Evolutionary conservation across 2,329 filamentous ascomycete species (phyloP).

Genomic region (Cercospora brassicicola): DNA sequence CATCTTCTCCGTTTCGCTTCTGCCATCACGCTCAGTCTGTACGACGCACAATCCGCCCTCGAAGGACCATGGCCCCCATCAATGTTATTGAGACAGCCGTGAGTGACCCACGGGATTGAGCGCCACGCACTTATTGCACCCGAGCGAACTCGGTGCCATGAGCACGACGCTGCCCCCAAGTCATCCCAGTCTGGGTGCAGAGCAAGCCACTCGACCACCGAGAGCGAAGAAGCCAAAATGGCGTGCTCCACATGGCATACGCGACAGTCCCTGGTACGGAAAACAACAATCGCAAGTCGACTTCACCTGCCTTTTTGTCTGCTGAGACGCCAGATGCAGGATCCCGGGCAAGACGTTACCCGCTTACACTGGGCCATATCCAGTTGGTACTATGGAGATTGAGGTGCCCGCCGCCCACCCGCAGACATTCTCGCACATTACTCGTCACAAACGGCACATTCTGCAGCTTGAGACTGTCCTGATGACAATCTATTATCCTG

Average conservation of each 20-base stretch:
- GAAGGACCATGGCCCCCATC: background rate
- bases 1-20: background rate
- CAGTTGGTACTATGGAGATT: constrained; percentile 56
- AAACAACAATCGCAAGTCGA: background rate
- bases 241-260: constrained; percentile 19
- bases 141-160: background rate
- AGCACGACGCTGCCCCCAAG: constrained; percentile 6
- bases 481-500: constrained; percentile 66
- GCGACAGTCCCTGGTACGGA: constrained; percentile 5
- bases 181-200: constrained; percentile 24
- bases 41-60: background rate
- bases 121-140: background rate
- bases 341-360: constrained; percentile 50
- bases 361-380: constrained; percentile 55
- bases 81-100: background rate
- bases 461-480: constrained; percentile 61
- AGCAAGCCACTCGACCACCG: constrained; percentile 37
- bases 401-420: constrained; percentile 54
- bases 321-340: constrained; percentile 36
- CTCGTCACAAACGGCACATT: constrained; percentile 48
- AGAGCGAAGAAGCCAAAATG: constrained; percentile 49
- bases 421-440: constrained; percentile 53
- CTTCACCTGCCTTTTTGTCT: background rate
- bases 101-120: background rate
- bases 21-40: background rate